Evolutionary conservation across 2,329 filamentous ascomycete species (phyloP).

Genomic region (Mollisiaceae sp.): DNA sequence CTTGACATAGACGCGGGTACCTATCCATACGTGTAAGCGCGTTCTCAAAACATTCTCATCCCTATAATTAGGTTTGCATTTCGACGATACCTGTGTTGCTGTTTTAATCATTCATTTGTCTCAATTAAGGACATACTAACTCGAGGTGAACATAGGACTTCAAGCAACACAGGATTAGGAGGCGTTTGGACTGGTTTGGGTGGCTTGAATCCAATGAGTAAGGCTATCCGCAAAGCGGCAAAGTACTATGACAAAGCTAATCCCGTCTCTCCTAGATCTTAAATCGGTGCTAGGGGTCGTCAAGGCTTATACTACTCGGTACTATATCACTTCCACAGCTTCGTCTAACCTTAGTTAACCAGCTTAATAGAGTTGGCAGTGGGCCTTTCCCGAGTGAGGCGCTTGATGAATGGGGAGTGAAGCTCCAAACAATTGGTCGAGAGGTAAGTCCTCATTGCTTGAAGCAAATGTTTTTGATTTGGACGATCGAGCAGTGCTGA

Average conservation of each 20-base stretch:
- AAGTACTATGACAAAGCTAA: background rate
- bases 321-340: background rate
- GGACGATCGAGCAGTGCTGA: no score
- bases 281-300: slow-evolving; percentile 68
- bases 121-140: no score
- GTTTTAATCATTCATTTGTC: background rate
- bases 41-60: no score
- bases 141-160: slow-evolving; percentile 26
- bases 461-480: no score
- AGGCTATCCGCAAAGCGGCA: background rate
- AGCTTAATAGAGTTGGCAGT: slow-evolving; percentile 50
- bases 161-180: slow-evolving; percentile 58
- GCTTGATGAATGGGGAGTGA: slow-evolving; percentile 49
- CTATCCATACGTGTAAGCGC: slow-evolving; percentile 52
- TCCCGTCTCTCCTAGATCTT: slow-evolving; percentile 42
- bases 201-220: slow-evolving; percentile 59
- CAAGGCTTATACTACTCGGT: slow-evolving; percentile 58
- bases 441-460: slow-evolving; percentile 24
- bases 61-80: background rate
- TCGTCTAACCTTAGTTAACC: background rate
- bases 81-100: background rate
- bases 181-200: slow-evolving; percentile 67
- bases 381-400: slow-evolving; percentile 73
- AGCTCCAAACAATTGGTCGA: slow-evolving; percentile 54
- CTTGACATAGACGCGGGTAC: slow-evolving; percentile 59